These are phyloP conservation scores for Gymnopilus dilepis DNA, from an alignment of 768 basidiomycete species.

Conservation along the genomic window DNA sequence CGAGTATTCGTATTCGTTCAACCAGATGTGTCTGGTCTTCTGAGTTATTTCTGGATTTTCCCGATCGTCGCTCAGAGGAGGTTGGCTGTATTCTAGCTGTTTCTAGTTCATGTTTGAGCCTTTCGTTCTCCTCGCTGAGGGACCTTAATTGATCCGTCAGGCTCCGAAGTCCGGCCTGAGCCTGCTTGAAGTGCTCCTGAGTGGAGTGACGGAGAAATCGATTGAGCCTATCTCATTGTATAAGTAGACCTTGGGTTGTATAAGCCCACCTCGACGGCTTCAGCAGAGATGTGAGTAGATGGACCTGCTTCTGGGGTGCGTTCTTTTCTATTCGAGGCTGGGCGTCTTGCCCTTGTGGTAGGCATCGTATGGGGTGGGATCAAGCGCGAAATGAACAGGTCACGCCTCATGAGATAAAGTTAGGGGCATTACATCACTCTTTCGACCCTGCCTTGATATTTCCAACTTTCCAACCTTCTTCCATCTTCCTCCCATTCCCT, in stretches of 20 bases:
- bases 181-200: conserved; percentile 23
- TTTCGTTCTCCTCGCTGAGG: conserved; percentile 26
- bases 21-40: conserved; percentile 5
- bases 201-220: neutral
- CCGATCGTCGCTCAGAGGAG: neutral
- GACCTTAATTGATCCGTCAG: conserved; percentile 19
- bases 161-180: conserved; percentile 19
- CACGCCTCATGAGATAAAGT: neutral
- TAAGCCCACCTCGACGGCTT: conserved; percentile 2
- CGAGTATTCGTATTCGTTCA: conserved; percentile 13
- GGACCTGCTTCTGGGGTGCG: neutral
- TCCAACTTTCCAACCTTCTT: conserved; percentile 17
- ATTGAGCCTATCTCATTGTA: too few species aligned
- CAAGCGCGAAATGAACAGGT: neutral
- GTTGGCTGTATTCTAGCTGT: neutral
- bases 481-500: conserved; percentile 21
- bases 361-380: neutral
- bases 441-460: conserved; percentile 5
- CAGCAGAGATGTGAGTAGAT: neutral
- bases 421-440: neutral
- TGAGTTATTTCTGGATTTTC: neutral
- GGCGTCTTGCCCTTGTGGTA: neutral
- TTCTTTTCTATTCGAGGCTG: neutral
- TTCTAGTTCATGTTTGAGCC: conserved; percentile 12
- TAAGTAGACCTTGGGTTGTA: too few species aligned